Percentiles rank a stretch among this genome's conserved stretches.
Conservation (phyloP, 2,329 filamentous ascomycete genomes). For the Alternaria arbusti region DNA sequence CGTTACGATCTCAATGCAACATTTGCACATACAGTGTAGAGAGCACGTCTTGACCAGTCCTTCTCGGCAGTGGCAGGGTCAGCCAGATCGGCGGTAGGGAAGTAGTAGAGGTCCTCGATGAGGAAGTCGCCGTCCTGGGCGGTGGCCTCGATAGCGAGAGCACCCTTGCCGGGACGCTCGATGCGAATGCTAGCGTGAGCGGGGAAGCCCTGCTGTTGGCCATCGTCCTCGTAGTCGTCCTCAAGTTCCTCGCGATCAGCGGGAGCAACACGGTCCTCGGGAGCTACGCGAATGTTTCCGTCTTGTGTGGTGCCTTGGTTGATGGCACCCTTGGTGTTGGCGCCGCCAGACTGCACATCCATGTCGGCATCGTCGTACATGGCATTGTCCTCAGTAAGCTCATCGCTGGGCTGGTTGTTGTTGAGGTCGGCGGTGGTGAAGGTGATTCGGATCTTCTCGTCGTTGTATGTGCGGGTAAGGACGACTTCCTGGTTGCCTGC, state of each 20-base stretch:
- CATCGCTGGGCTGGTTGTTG: slow-evolving; percentile 45
- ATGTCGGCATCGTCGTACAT: slow-evolving; percentile 46
- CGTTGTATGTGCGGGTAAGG: slow-evolving; percentile 80
- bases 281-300: slow-evolving; percentile 61
- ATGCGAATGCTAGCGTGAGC: slow-evolving; percentile 85
- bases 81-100: slow-evolving; percentile 77
- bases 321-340: slow-evolving; percentile 62
- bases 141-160: slow-evolving; percentile 83
- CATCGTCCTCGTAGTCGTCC: slow-evolving; percentile 64
- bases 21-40: slow-evolving; percentile 66
- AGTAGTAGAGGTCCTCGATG: slow-evolving; percentile 91
- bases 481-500: slow-evolving; percentile 87
- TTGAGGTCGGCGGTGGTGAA: slow-evolving; percentile 87
- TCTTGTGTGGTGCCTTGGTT: slow-evolving; percentile 60
- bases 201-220: slow-evolving; percentile 68
- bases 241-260: slow-evolving; percentile 63
- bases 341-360: slow-evolving; percentile 60
- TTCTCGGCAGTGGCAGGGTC: slow-evolving; percentile 77
- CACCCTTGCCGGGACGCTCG: slow-evolving; percentile 85
- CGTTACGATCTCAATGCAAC: background rate
- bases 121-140: slow-evolving; percentile 86
- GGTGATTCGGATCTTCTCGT: slow-evolving; percentile 87
- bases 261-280: slow-evolving; percentile 63
- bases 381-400: slow-evolving; percentile 63
- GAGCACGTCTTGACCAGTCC: slow-evolving; percentile 74